phyloP scores from a whole-genome alignment of 2,329 filamentous ascomycete species.

The Hymenoscyphus infarciens region DNA sequence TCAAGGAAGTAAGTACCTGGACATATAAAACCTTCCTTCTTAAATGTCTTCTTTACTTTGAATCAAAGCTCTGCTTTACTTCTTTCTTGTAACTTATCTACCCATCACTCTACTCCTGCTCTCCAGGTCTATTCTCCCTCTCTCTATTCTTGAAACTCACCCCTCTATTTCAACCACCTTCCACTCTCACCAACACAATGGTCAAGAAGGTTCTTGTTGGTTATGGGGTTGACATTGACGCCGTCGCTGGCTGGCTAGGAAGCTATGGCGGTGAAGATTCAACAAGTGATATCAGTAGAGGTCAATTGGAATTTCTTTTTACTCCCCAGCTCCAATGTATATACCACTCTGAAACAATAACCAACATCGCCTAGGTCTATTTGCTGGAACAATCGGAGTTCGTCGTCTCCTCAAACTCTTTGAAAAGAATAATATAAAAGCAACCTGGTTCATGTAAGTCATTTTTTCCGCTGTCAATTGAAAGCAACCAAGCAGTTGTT shows the following conservation, averaged over 20 bases:
- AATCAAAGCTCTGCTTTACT: not conserved
- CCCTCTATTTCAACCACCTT: not conserved
- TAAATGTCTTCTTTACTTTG: not conserved
- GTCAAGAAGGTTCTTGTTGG: conserved; percentile 50
- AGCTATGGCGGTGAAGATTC: conserved; percentile 72
- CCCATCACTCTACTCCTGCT: not conserved
- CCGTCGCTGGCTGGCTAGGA: conserved; percentile 73
- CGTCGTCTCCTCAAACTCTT: conserved; percentile 67
- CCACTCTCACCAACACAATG: conserved; percentile 32
- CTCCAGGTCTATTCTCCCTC: not conserved
- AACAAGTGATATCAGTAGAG: conserved; percentile 68
- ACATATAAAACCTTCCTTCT: not conserved
- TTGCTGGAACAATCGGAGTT: conserved; percentile 64
- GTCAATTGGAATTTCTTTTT: conserved; percentile 35
- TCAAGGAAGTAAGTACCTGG: not conserved
- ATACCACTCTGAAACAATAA: not conserved
- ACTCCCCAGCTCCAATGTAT: not conserved
- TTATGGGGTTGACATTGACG: conserved; percentile 72
- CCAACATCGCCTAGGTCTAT: conserved; percentile 47
- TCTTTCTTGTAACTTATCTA: not conserved
- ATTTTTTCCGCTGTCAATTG: not conserved
- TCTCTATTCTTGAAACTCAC: not conserved
- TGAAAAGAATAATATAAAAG: conserved; percentile 68
- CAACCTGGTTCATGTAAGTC: conserved; percentile 52
- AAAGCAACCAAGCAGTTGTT: not conserved